phyloP scores from a whole-genome alignment of 2,329 filamentous ascomycete genomes.

The Mycosphaerella sp. region DNA sequence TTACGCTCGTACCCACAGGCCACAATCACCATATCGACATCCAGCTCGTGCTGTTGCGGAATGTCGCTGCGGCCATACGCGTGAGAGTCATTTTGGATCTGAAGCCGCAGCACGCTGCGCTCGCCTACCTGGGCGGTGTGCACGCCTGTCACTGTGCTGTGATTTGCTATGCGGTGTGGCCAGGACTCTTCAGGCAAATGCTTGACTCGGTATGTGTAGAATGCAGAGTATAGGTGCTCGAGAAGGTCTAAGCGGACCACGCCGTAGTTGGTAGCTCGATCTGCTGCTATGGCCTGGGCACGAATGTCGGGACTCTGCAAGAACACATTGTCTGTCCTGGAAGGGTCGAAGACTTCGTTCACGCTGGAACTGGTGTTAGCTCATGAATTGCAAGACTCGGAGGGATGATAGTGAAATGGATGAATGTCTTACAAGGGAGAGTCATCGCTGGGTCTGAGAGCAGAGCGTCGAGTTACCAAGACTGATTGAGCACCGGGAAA shows the following conservation, averaged over 20 bases:
- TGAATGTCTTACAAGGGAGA: constrained; percentile 63
- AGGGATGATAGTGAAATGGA: too few species aligned
- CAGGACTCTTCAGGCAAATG: constrained; percentile 65
- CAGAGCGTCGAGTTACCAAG: constrained; percentile 74
- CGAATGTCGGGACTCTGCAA: constrained; percentile 59
- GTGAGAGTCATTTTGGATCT: constrained; percentile 48
- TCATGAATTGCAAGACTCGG: constrained; percentile 41
- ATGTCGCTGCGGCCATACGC: constrained; percentile 39
- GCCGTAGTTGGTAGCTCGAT: constrained; percentile 86
- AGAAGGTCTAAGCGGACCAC: constrained; percentile 85
- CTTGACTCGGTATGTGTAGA: constrained; percentile 77
- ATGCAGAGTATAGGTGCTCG: constrained; percentile 76
- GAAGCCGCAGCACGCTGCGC: constrained; percentile 51
- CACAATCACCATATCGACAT: constrained; percentile 75
- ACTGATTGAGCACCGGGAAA: constrained; percentile 76
- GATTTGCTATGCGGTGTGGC: constrained; percentile 75
- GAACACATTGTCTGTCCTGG: constrained; percentile 72
- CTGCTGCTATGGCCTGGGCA: constrained; percentile 56
- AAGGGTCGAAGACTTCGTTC: constrained; percentile 93
- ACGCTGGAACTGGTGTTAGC: constrained; percentile 53
- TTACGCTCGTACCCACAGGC: constrained; percentile 81
- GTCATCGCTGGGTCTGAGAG: constrained; percentile 84
- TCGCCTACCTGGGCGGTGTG: constrained; percentile 21
- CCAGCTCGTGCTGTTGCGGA: constrained; percentile 50
- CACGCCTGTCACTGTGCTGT: constrained; percentile 60